Evolutionary conservation across 2,329 filamentous ascomycete genomes (phyloP).

Genomic region (Fusarium sp.): DNA sequence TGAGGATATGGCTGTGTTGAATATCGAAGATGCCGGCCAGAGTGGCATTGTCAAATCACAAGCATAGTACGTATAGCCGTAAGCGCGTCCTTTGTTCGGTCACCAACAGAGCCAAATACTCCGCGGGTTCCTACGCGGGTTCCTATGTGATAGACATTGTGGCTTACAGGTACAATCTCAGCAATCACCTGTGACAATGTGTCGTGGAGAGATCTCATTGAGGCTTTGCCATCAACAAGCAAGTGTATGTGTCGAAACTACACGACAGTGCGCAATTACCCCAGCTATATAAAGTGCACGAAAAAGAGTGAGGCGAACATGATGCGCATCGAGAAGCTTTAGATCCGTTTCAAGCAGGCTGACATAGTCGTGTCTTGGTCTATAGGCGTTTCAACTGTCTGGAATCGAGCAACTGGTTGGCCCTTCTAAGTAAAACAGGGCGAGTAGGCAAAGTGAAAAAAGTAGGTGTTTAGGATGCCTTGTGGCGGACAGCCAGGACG

Average conservation of each 20-base stretch:
- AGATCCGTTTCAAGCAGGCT: not conserved
- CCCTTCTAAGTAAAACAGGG: constrained; percentile 11
- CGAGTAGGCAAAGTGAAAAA: not conserved
- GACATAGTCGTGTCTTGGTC: constrained; percentile 3
- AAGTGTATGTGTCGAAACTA: not conserved
- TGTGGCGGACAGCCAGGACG: constrained; percentile 17
- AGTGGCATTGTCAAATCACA: constrained; percentile 13
- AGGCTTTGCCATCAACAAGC: not conserved
- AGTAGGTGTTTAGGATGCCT: constrained; percentile 20
- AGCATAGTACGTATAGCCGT: not conserved
- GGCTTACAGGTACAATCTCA: constrained; percentile 9
- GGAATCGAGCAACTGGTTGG: constrained; percentile 5
- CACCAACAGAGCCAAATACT: not conserved
- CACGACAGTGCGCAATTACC: not conserved
- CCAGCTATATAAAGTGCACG: constrained; percentile 6
- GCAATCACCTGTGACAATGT: not conserved
- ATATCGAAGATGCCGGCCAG: not conserved
- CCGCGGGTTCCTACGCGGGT: not conserved
- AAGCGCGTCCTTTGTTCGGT: not conserved
- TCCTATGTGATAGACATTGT: not conserved
- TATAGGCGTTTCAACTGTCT: constrained; percentile 13
- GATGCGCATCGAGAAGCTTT: not conserved
- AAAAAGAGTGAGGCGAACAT: constrained; percentile 18
- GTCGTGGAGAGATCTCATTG: not conserved
- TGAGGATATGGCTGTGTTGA: not conserved